phyloP scores from a whole-genome alignment of 1,139 yeast species.

The Kurtzmaniella quercitrusa region DNA sequence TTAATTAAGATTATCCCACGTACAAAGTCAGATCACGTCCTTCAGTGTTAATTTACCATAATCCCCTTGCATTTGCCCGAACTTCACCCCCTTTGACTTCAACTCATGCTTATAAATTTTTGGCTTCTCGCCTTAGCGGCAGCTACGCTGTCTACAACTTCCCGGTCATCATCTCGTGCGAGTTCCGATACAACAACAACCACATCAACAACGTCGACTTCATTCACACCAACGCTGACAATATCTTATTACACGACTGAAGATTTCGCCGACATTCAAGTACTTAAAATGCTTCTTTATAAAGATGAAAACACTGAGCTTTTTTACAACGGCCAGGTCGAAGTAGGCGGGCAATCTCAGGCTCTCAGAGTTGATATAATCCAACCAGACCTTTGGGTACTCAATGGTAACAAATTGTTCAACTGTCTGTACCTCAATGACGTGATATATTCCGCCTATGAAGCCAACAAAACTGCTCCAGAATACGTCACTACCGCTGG shows the following conservation, averaged over 20 bases:
- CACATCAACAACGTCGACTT: conserved; percentile 5
- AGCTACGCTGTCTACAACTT: background rate
- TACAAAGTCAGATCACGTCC: no score
- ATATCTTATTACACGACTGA: conserved; percentile 14
- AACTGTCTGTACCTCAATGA: conserved; percentile 20
- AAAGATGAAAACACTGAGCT: conserved; percentile 3
- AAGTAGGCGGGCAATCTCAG: conserved; percentile 12
- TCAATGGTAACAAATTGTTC: conserved; percentile 22
- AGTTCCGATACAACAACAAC: background rate
- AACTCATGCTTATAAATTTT: no score
- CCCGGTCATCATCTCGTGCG: background rate
- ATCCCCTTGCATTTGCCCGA: no score
- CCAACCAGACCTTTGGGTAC: conserved; percentile 38
- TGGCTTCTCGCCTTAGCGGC: background rate
- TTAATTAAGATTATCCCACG: no score
- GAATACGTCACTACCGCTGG: conserved; percentile 17
- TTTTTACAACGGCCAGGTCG: conserved; percentile 7
- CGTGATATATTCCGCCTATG: conserved; percentile 18
- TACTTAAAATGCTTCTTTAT: conserved; percentile 21
- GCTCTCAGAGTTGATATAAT: conserved; percentile 27
- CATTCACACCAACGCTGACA: conserved; percentile 10
- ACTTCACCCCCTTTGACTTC: no score
- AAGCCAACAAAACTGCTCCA: conserved; percentile 10
- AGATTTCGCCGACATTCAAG: conserved; percentile 12
- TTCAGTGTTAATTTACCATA: no score